These are phyloP conservation scores for Trypethelium eluteriae DNA, from an alignment of 495 filamentous ascomycete species.

Conservation along the genomic window DNA sequence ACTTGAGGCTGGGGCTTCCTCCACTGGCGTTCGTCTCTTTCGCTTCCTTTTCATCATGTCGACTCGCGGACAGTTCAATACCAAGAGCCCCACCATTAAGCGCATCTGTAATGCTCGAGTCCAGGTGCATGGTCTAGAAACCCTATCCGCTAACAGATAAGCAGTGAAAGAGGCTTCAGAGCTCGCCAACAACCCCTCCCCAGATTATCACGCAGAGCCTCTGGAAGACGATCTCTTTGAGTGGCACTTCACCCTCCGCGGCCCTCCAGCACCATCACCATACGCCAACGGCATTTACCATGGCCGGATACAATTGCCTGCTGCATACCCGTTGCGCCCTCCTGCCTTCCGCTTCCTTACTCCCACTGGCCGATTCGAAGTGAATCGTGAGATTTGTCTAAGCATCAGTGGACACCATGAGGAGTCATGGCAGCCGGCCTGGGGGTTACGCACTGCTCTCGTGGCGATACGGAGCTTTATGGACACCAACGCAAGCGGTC, in stretches of 20 bases:
- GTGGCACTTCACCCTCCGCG: constrained; percentile 98
- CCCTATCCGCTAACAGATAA: constrained; percentile 25
- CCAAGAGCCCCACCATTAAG: constrained; percentile 72
- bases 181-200: constrained; percentile 64
- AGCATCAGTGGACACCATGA: constrained; percentile 91
- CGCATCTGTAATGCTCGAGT: constrained; percentile 54
- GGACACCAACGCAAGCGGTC: constrained; percentile 65
- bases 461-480: constrained; percentile 65
- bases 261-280: constrained; percentile 70
- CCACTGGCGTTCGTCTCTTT: not conserved
- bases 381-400: constrained; percentile 94
- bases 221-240: constrained; percentile 88
- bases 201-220: constrained; percentile 74
- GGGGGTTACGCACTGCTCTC: constrained; percentile 78
- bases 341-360: constrained; percentile 93
- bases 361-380: constrained; percentile 85
- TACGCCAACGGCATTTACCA: constrained; percentile 85
- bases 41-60: constrained; percentile 28
- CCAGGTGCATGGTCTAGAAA: constrained; percentile 9
- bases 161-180: constrained; percentile 79
- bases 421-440: constrained; percentile 96
- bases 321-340: constrained; percentile 79
- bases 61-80: constrained; percentile 50
- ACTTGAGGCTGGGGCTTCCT: not conserved
- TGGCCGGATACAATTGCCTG: constrained; percentile 85